Evolutionary conservation across 2,329 filamentous ascomycete species (phyloP), one percentile per base, ranked within the genome.

Genomic region (Apiospora marii): DNA sequence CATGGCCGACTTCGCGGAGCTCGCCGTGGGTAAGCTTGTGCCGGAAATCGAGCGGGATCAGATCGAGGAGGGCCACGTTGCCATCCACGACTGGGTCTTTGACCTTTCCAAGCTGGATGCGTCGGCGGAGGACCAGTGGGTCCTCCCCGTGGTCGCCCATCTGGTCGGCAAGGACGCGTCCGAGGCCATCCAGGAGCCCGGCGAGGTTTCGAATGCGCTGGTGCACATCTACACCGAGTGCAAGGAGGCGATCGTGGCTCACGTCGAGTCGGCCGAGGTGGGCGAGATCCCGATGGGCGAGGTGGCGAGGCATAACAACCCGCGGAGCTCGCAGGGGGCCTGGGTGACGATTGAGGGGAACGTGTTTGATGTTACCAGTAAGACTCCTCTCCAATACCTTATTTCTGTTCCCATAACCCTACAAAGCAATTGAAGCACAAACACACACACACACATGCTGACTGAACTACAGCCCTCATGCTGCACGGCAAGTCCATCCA

Each of bases 1-100:
- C 22, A 49, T 77, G 67, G 71, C 74, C 6, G 48, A 58, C 43
- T 75, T 72, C 64, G 46, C 34, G 27, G 27, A 67, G 7, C n/a
- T 74, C 34, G 44, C 68, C 61, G 72, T 76, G 12, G 76, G 76
- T 8, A 53, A 68, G 4, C 72, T 77, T 2, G 75, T 77, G 4
- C 73, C 74, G 0, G 75, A 76, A 6, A 46, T 73, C 12, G 27
- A 24, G 1, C 27, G 48, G 10, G 61, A 70, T 1, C 30, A 74
- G 13, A 61, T 77, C 46, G 13, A 24, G 7, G 34, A 46, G 4
- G 53, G 72, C n/a, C 70, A 77, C 10, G 64, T 77, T 7, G 70
- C 69, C 10, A 67, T 77, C 30, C 72, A 76, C 44, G 69, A 71
- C n/a, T 76, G 73, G 74, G 73, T 77, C 44, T 77, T 73, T 49